Conservation (phyloP, 2,329 filamentous ascomycete genomes). For the Neofusicoccum parvum region DNA sequence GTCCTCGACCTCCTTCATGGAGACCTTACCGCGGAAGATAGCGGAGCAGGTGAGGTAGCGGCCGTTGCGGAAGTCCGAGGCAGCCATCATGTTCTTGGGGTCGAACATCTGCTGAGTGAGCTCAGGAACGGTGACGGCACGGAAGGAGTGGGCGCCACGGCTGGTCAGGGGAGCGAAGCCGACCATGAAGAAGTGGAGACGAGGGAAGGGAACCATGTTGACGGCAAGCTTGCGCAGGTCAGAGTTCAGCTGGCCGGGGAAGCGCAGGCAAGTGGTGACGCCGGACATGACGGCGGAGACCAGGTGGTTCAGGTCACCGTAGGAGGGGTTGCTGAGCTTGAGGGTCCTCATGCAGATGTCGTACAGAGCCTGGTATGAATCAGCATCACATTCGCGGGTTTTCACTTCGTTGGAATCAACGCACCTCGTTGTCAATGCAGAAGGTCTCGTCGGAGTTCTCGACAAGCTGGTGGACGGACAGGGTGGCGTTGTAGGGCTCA, state of each 20-base stretch:
- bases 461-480: conserved; percentile 97
- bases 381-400: conserved; percentile 24
- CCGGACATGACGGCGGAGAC: conserved; percentile 99
- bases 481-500: conserved; percentile 99
- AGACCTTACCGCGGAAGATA: conserved; percentile 99
- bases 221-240: conserved; percentile 99
- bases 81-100: conserved; percentile 99
- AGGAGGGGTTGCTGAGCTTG: conserved; percentile 97
- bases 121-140: conserved; percentile 94
- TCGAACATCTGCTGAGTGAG: conserved; percentile 99
- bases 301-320: conserved; percentile 98
- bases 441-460: conserved; percentile 99
- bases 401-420: conserved; percentile 22
- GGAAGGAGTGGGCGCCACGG: conserved; percentile 90
- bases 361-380: conserved; percentile 72
- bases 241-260: conserved; percentile 99
- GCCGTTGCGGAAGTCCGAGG: conserved; percentile 99
- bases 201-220: conserved; percentile 99
- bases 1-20: conserved; percentile 99
- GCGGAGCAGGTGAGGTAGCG: conserved; percentile 99
- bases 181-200: conserved; percentile 99
- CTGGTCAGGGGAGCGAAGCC: conserved; percentile 98
- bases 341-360: conserved; percentile 99
- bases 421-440: conserved; percentile 98
- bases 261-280: conserved; percentile 97